Base-by-base conservation (phyloP, 2,329 filamentous ascomycete species). In the Ascomycota sp. region DNA sequence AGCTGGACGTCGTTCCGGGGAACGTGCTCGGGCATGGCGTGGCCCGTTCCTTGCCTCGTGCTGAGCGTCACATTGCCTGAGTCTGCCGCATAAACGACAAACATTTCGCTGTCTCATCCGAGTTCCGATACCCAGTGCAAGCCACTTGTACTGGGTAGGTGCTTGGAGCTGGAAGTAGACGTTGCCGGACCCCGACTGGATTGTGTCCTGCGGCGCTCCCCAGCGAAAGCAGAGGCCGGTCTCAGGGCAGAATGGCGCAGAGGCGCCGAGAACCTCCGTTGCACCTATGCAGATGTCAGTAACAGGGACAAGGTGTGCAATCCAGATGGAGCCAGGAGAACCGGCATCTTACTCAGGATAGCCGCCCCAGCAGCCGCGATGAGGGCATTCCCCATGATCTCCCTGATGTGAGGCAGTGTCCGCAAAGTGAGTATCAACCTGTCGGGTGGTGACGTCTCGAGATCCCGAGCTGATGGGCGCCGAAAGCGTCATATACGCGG, bases 121-220 rank as follows among this genome's bases (percentile, higher is more conserved):
- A 0, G 44, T 42, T 31, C 72, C 72, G 26, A 65, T 66, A 25
- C 67, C 72, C 12, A 75, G 53, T 7, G 57, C 64, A 11, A 72
- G 58, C 72, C 72, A 76, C 38, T 49, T 43, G 45, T 64, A 64
- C 6, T 51, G 53, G 2, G 56, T 55, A 2, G 66, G 64, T 4
- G 68, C 67, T n/a, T 52, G 53, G 36, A 76, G 57, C 44, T 72
- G 69, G 40, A 76, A 59, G 47, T 68, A 74, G 35, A 76, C 57
- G 45, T 68, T 67, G 36, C 68, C 68, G 4, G 54, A 52, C 26
- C 57, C 57, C 4, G 58, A 55, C 28, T 52, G 52, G 9, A 59
- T 58, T 1, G 67, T 63, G 2, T 54, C 44, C 31, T 55, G 43
- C 0, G 72, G 69, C 2, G 73, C 59, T 30, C 57, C 69, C 40